phyloP scores from a whole-genome alignment of 148 eudicot genomes.

The Hydrangea macrophylla region DNA sequence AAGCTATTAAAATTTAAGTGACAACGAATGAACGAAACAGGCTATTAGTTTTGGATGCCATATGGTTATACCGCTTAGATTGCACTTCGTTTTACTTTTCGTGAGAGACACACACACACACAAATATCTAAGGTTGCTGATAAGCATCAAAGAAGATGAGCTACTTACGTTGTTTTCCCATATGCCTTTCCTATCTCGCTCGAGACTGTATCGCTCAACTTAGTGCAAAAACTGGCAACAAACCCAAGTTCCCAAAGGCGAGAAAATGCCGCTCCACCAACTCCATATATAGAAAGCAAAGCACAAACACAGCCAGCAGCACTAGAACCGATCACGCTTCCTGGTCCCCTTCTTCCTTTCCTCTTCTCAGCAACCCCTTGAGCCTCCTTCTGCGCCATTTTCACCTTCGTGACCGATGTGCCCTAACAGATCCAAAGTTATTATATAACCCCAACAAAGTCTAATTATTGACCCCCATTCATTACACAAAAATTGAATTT shows the following conservation, averaged over 20 bases:
- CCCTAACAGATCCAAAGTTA: conserved; percentile 54
- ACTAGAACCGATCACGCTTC: conserved; percentile 95
- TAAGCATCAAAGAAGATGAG: neutral
- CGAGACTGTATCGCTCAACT: conserved; percentile 89
- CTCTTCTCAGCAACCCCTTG: conserved; percentile 96
- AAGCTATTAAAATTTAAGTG: too few species aligned
- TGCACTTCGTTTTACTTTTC: neutral
- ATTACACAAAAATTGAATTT: neutral
- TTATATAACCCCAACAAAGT: too few species aligned
- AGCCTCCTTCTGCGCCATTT: conserved; percentile 93
- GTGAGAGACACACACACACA: too few species aligned
- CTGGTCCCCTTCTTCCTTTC: conserved; percentile 97
- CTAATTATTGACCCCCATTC: conserved; percentile 1
- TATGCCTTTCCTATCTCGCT: conserved; percentile 99
- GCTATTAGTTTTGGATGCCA: neutral
- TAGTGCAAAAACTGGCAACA: conserved; percentile 96
- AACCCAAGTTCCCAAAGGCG: conserved; percentile 86
- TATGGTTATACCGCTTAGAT: neutral
- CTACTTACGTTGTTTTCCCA: conserved; percentile 82
- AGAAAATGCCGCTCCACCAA: conserved; percentile 59
- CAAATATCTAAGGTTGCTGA: too few species aligned
- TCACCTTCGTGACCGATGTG: conserved; percentile 85
- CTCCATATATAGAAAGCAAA: conserved; percentile 62
- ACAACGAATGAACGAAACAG: too few species aligned
- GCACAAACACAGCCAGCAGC: conserved; percentile 99